These are phyloP conservation scores for Termitomyces heimii DNA, from an alignment of 768 basidiomycete species.

Conservation along the genomic window DNA sequence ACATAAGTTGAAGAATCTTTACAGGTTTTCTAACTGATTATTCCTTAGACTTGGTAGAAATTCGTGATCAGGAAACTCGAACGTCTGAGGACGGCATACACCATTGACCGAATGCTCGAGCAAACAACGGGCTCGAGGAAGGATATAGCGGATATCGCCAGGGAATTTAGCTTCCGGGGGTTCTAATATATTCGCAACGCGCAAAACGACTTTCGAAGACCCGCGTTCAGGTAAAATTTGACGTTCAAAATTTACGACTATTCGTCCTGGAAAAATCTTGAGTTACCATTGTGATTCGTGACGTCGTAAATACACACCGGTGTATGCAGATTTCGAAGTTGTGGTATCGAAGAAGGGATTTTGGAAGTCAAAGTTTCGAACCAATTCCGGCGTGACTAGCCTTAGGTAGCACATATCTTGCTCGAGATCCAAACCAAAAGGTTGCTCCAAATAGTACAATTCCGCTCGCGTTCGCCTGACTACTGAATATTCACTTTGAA, in stretches of 20 bases:
- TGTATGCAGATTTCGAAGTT: background rate
- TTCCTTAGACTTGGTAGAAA: background rate
- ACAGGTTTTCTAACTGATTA: background rate
- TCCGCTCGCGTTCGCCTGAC: background rate
- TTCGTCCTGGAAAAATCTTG: background rate
- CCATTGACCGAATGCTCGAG: background rate
- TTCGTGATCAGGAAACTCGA: background rate
- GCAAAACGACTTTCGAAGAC: background rate
- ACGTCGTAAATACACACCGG: background rate
- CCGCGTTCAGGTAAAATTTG: background rate
- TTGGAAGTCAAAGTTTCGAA: background rate
- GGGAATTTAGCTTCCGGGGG: background rate
- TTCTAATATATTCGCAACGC: background rate
- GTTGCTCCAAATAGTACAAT: constrained; percentile 1
- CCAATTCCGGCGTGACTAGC: background rate
- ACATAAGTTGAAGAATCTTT: no score
- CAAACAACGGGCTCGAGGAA: background rate
- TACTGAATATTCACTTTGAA: background rate
- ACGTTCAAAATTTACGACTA: background rate
- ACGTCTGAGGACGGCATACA: background rate
- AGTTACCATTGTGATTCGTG: background rate
- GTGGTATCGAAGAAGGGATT: background rate
- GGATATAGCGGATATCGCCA: background rate
- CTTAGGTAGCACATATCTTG: background rate
- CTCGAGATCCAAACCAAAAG: background rate